Conservation (phyloP, 345 rosid species). For the Ailanthus altissimus region DNA sequence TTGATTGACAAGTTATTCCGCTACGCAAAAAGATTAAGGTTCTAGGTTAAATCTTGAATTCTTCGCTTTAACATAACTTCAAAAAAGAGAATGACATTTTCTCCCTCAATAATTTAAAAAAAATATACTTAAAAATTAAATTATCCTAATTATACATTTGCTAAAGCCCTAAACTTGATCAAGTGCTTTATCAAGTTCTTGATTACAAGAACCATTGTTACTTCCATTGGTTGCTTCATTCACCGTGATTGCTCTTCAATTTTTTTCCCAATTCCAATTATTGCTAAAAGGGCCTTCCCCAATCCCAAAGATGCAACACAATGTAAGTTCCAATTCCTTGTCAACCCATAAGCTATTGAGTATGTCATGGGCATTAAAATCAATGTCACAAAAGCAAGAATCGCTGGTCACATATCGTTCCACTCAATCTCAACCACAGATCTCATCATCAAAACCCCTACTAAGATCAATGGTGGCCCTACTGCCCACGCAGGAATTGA, state of each 20-base stretch:
- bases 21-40: too few species aligned
- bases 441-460: constrained; percentile 63
- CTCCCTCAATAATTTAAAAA: too few species aligned
- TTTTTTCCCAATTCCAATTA: constrained; percentile 21
- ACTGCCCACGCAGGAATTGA: constrained; percentile 63
- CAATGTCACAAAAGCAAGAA: constrained; percentile 53
- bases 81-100: too few species aligned
- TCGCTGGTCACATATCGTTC: constrained; percentile 56
- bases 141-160: not conserved
- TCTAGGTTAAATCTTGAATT: too few species aligned
- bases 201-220: not conserved
- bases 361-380: constrained; percentile 54
- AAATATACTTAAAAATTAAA: not conserved
- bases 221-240: not conserved
- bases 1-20: too few species aligned
- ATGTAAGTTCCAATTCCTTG: constrained; percentile 56
- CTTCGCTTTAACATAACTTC: too few species aligned
- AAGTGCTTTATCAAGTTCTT: not conserved
- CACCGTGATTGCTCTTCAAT: not conserved
- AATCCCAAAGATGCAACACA: constrained; percentile 50
- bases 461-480: constrained; percentile 58
- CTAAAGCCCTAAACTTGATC: constrained; percentile 7
- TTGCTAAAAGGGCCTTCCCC: constrained; percentile 32
- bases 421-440: constrained; percentile 59
- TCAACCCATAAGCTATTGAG: constrained; percentile 56